These are phyloP conservation scores for Bryoerythrophyllum caledonicum DNA, from an alignment of 225 moss, liverwort and hornwort genomes.

Conservation along the genomic window DNA sequence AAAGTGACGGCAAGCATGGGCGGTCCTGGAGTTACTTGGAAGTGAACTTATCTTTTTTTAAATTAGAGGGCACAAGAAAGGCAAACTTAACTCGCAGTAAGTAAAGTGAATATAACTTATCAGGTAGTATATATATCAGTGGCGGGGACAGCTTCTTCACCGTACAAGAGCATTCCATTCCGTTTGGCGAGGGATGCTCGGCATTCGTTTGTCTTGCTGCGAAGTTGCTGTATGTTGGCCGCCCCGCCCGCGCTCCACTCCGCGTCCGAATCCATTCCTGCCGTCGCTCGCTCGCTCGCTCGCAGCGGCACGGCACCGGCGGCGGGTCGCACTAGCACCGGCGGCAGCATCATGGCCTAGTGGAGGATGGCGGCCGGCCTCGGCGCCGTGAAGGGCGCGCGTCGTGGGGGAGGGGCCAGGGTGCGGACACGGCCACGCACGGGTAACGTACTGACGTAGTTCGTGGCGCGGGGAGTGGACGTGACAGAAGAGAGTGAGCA, in stretches of 20 bases:
- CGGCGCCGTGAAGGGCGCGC: not conserved
- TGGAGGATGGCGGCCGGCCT: conserved; percentile 4
- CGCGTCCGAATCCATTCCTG: conserved; percentile 3
- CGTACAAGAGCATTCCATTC: not conserved
- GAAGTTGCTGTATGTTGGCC: conserved; percentile 43
- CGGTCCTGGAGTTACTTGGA: not conserved
- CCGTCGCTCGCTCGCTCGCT: not conserved
- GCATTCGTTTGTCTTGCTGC: conserved; percentile 4
- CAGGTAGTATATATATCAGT: conserved; percentile 22
- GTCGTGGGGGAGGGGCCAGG: not conserved
- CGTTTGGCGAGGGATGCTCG: not conserved
- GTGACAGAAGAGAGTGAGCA: conserved; percentile 78
- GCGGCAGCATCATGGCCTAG: not conserved
- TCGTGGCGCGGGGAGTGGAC: conserved; percentile 25
- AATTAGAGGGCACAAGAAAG: too few relatives aligned
- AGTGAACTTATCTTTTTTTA: too few relatives aligned
- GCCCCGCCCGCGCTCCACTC: not conserved
- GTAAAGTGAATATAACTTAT: too few relatives aligned
- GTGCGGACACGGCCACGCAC: too few relatives aligned
- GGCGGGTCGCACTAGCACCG: not conserved
- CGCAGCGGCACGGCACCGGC: not conserved
- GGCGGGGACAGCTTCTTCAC: not conserved
- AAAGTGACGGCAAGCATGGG: too few relatives aligned
- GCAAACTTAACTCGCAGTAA: too few relatives aligned
- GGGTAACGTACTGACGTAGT: not conserved